Conservation (phyloP, 2,329 filamentous ascomycete genomes). For the Paecilomyces formosus region DNA sequence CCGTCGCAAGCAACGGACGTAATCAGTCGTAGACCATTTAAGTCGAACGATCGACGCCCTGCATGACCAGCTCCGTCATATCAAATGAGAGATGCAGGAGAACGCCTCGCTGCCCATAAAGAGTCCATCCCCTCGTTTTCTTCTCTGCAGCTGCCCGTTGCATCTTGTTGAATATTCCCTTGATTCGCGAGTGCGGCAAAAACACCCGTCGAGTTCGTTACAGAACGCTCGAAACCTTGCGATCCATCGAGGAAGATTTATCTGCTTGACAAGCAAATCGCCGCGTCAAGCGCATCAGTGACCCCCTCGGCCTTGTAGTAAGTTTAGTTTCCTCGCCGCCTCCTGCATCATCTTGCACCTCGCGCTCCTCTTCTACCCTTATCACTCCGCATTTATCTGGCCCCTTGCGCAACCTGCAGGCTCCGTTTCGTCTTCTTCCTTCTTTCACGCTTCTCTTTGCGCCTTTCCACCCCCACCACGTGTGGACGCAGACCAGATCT, state of each 20-base stretch:
- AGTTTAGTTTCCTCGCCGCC: background rate
- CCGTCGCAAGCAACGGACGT: conserved; percentile 12
- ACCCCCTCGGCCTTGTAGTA: background rate
- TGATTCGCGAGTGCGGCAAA: conserved; percentile 5
- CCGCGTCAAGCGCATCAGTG: background rate
- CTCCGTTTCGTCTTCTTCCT: background rate
- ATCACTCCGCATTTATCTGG: background rate
- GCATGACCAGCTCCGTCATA: conserved; percentile 37
- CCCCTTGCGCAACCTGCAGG: background rate
- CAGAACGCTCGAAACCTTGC: conserved; percentile 5
- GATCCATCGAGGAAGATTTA: background rate
- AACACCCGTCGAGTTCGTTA: background rate
- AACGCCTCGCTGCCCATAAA: conserved; percentile 28
- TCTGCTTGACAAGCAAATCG: background rate
- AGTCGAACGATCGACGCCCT: conserved; percentile 36
- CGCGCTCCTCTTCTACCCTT: no score
- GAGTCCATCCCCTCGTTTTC: conserved; percentile 19
- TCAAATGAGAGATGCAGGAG: conserved; percentile 37
- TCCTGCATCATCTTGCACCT: background rate
- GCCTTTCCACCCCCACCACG: background rate
- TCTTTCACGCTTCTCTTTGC: background rate
- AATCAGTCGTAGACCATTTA: conserved; percentile 20
- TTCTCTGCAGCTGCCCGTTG: conserved; percentile 10
- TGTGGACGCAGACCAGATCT: background rate
- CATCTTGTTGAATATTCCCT: conserved; percentile 5